A percentile compares a stretch with the other conserved stretches of the same genome.
Evolutionary conservation across 495 filamentous ascomycete genomes (phyloP).

Genomic region (Trichoderma asperelloides): DNA sequence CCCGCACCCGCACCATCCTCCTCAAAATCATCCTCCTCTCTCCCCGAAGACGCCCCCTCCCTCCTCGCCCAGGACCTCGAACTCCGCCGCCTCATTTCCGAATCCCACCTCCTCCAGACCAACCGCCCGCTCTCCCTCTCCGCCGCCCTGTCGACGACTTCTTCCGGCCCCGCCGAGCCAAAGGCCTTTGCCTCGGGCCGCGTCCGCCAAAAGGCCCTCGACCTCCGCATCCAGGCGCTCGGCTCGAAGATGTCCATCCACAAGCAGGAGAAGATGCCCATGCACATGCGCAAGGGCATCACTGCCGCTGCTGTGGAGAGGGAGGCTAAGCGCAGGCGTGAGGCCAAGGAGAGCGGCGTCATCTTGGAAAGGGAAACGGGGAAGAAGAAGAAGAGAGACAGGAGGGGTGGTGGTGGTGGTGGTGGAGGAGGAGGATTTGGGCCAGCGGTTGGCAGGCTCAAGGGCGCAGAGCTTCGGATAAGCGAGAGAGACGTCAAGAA

Average conservation of each 20-base stretch:
- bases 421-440: slow-evolving; percentile 64
- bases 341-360: slow-evolving; percentile 85
- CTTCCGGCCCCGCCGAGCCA: slow-evolving; percentile 12
- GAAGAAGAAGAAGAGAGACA: slow-evolving; percentile 33
- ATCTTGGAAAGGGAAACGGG: slow-evolving; percentile 61
- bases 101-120: slow-evolving; percentile 78
- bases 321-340: slow-evolving; percentile 61
- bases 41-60: slow-evolving; percentile 41
- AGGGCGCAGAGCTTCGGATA: slow-evolving; percentile 67
- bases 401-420: slow-evolving; percentile 43
- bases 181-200: slow-evolving; percentile 31
- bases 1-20: slow-evolving; percentile 16
- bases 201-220: slow-evolving; percentile 60
- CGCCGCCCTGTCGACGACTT: slow-evolving; percentile 13
- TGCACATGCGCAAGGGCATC: slow-evolving; percentile 72
- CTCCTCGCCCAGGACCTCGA: slow-evolving; percentile 84
- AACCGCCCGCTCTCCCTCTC: slow-evolving; percentile 13
- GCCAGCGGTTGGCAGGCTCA: slow-evolving; percentile 71
- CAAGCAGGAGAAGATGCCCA: slow-evolving; percentile 74
- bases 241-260: slow-evolving; percentile 69
- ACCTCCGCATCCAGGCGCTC: slow-evolving; percentile 70
- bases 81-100: slow-evolving; percentile 76
- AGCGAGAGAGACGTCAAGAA: slow-evolving; percentile 65
- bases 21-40: slow-evolving; percentile 24
- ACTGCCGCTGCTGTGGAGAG: slow-evolving; percentile 48